phyloP scores from a whole-genome alignment of 2,329 filamentous ascomycete genomes.

The Xylaria digitata region DNA sequence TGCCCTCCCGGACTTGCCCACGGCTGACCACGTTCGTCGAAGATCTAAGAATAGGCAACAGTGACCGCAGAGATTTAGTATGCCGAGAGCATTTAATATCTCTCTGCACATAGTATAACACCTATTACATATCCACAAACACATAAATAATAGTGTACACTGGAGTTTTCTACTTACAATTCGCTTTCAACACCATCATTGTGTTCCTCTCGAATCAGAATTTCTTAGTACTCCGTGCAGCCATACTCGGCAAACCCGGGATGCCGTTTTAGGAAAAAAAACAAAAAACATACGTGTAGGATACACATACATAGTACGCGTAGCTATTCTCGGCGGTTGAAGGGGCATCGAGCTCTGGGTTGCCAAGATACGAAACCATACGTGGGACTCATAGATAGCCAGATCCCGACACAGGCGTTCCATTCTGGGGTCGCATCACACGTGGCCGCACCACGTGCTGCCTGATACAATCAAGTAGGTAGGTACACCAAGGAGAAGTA shows the following conservation, averaged over 20 bases:
- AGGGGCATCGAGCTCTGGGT: not conserved
- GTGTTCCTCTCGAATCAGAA: not conserved
- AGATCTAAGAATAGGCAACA: not conserved
- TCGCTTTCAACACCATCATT: not conserved
- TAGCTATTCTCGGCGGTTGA: not conserved
- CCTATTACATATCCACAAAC: too few species aligned
- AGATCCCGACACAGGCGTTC: constrained; percentile 18
- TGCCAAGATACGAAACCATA: constrained; percentile 23
- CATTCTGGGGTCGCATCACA: constrained; percentile 22
- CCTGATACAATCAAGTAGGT: not conserved
- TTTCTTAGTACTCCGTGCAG: too few species aligned
- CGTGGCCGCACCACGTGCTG: constrained; percentile 32
- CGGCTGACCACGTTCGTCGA: too few species aligned
- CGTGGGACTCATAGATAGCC: constrained; percentile 14
- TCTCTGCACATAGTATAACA: not conserved
- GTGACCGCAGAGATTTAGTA: not conserved
- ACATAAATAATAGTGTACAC: too few species aligned
- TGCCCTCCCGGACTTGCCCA: too few species aligned
- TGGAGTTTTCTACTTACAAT: too few species aligned
- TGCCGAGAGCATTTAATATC: not conserved
- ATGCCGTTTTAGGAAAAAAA: too few species aligned
- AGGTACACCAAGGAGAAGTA: not conserved
- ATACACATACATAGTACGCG: not conserved
- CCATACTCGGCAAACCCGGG: too few species aligned
- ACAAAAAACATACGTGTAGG: not conserved